These are phyloP conservation scores for Miamiensis avidus DNA, from an alignment of 169 alveolate genomes.

Conservation along the genomic window DNA sequence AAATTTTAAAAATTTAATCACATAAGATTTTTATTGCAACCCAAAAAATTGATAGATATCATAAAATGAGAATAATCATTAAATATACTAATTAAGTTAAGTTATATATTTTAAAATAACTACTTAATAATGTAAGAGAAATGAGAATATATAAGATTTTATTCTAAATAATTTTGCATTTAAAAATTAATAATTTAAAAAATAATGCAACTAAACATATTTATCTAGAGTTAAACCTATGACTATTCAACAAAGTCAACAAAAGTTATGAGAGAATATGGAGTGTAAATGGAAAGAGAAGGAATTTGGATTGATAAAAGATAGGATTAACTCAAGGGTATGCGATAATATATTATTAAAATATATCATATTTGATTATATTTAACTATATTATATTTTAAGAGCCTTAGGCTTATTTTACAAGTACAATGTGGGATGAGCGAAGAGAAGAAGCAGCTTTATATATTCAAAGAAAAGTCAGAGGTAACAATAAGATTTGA, in stretches of 20 bases:
- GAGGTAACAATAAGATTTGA: conserved; percentile 39
- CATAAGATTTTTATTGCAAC: not conserved
- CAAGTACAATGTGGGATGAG: conserved; percentile 83
- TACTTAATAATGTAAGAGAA: too few species aligned
- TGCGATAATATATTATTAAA: too few species aligned
- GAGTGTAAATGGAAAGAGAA: conserved; percentile 85
- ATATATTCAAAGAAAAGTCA: conserved; percentile 76
- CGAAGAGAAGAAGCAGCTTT: conserved; percentile 78
- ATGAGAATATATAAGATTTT: too few species aligned
- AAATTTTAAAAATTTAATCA: not conserved
- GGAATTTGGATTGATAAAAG: conserved; percentile 74
- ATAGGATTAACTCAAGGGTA: conserved; percentile 43
- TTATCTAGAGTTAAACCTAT: conserved; percentile 59
- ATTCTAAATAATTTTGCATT: too few species aligned
- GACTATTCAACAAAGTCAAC: conserved; percentile 78
- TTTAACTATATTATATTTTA: too few species aligned
- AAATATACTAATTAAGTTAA: not conserved
- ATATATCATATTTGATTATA: too few species aligned
- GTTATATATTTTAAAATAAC: too few species aligned
- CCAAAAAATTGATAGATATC: not conserved
- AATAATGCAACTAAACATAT: not conserved
- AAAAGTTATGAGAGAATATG: conserved; percentile 80
- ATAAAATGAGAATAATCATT: not conserved
- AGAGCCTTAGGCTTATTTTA: conserved; percentile 79
- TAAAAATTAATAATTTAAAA: not conserved